These are phyloP conservation scores for Mycogone perniciosa DNA, from an alignment of 2,329 filamentous ascomycete genomes.

Conservation along the genomic window DNA sequence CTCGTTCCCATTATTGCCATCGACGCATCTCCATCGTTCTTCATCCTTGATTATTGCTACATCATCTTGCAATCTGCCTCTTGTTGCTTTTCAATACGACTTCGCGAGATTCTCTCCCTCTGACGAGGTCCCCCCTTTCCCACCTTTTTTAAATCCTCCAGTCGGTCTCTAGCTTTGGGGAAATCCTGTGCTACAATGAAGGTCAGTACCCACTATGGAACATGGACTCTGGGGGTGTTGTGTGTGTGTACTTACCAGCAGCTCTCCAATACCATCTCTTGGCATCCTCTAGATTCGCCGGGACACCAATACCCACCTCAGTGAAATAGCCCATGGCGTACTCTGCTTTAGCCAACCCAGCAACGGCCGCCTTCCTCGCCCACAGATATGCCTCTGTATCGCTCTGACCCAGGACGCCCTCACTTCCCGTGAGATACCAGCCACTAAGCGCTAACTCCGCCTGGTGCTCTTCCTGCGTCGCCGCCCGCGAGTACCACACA, in stretches of 20 bases:
- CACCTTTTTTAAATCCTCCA: constrained; percentile 83
- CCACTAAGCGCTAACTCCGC: constrained; percentile 77
- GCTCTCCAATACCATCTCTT: constrained; percentile 98
- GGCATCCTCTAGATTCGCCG: constrained; percentile 84
- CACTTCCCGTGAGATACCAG: constrained; percentile 92
- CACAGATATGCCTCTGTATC: constrained; percentile 96
- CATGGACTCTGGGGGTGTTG: neutral
- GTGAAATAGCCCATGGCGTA: constrained; percentile 98
- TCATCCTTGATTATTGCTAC: constrained; percentile 37
- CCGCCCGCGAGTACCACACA: constrained; percentile 88
- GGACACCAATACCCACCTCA: constrained; percentile 85
- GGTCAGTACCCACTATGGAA: neutral
- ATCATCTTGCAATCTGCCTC: constrained; percentile 85
- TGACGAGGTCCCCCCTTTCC: constrained; percentile 64
- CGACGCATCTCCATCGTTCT: too few species aligned
- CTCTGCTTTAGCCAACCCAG: constrained; percentile 85
- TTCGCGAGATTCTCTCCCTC: constrained; percentile 73
- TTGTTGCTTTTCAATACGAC: constrained; percentile 73
- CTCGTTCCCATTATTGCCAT: neutral
- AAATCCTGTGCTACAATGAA: constrained; percentile 75
- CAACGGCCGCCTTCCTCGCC: constrained; percentile 86
- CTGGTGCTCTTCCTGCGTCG: constrained; percentile 90
- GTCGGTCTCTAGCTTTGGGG: constrained; percentile 81
- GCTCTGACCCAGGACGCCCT: constrained; percentile 81
- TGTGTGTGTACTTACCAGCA: constrained; percentile 63